These are phyloP conservation scores for Ceratocystis diversiconidia DNA, from an alignment of 2,329 filamentous ascomycete species.

Conservation along the genomic window DNA sequence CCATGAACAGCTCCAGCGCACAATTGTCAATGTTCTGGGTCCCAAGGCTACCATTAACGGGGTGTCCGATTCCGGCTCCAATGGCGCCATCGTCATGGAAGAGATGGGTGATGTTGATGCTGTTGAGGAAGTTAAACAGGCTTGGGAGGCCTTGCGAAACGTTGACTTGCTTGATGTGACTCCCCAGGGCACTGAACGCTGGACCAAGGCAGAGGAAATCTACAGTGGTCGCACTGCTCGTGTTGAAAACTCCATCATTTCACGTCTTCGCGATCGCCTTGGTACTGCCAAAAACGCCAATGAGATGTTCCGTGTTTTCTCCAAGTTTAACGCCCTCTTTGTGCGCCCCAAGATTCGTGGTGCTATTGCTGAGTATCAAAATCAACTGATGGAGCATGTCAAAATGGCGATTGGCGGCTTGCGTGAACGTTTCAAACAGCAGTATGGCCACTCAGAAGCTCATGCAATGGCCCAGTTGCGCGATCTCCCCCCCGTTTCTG, in stretches of 20 bases:
- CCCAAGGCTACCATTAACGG: slow-evolving; percentile 46
- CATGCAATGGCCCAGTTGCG: slow-evolving; percentile 96
- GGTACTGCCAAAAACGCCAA: slow-evolving; percentile 94
- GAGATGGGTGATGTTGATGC: slow-evolving; percentile 96
- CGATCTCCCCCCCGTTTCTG: slow-evolving; percentile 87
- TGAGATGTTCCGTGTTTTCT: slow-evolving; percentile 99
- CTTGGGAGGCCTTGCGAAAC: slow-evolving; percentile 85
- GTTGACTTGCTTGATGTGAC: slow-evolving; percentile 91
- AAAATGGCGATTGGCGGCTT: slow-evolving; percentile 87
- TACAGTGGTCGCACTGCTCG: slow-evolving; percentile 96
- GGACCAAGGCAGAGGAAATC: slow-evolving; percentile 84
- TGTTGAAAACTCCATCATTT: slow-evolving; percentile 98
- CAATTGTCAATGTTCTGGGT: slow-evolving; percentile 91
- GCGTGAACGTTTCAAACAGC: slow-evolving; percentile 95
- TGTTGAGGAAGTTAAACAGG: slow-evolving; percentile 87
- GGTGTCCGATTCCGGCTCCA: slow-evolving; percentile 27
- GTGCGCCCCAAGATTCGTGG: slow-evolving; percentile 98
- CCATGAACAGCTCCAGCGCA: slow-evolving; percentile 92
- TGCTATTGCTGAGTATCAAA: slow-evolving; percentile 95
- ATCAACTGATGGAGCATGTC: slow-evolving; percentile 93
- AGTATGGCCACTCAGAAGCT: slow-evolving; percentile 95
- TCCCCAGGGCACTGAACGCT: slow-evolving; percentile 73
- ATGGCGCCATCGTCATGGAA: slow-evolving; percentile 62
- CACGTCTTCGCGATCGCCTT: slow-evolving; percentile 75
- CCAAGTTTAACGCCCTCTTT: slow-evolving; percentile 97